Base-by-base conservation (phyloP, 2,329 filamentous ascomycete species). In the Chalaropsis thielavioides region DNA sequence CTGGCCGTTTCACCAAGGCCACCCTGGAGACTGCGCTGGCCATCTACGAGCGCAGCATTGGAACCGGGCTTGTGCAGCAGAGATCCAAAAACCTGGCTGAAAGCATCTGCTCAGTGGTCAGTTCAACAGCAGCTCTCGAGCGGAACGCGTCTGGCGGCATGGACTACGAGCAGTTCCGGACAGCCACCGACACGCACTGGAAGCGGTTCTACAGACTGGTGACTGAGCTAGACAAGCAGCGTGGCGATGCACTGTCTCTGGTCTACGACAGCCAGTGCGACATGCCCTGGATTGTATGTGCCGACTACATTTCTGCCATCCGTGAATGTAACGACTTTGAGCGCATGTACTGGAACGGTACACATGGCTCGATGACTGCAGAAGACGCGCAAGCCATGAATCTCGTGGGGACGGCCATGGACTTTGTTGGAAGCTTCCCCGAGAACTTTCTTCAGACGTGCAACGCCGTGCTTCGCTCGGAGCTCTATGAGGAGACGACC, bases 201-300 rank as follows among this genome's bases (percentile, higher is more conserved):
- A 85, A 88, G 68, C 84, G 89, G 62, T 95, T 95, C 74, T 96
- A 91, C 76, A 85, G 91, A 40, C 80, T 97, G 19, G 81, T 95
- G 19, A 80, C 89, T 13, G 92, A 96, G 72, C 77, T 99, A 49
- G 91, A 97, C 72, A 91, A 88, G 71, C 87, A 90, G 71, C 82
- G 92, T 71, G 87, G 88, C 19, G 92, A 96, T 71, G 87, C 89
- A 0, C 76, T 97, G 56, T 86, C 89, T 1, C 78, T 97, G 56
- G 83, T 86, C 0, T 85, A 89, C 64, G 94, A 97, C 71, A 74
- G 81, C 0, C 80, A 83, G 60, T 80, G 81, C 10, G 85, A 87
- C 61, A 82, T 92, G 76, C 83, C 90, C 1, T 96, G 91, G 90
- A 81, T 95, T 59, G 80, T 95, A 3, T 87, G 90, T 70, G 85